Evolutionary conservation across 129 eudicot genomes (phyloP).

Genomic region (Saussurea involucrata): DNA sequence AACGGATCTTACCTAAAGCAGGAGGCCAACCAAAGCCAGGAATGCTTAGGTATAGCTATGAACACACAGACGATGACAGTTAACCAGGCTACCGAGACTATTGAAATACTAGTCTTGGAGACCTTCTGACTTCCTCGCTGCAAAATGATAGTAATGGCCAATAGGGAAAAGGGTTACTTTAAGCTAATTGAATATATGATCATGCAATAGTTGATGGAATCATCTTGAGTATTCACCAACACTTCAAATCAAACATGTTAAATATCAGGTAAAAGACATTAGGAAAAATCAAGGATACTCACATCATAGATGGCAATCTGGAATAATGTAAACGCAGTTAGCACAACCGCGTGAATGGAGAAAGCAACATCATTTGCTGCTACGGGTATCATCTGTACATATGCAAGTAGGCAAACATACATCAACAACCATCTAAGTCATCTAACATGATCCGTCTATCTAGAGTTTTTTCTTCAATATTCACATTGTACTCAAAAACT

Average conservation of each 20-base stretch:
- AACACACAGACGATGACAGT: constrained; percentile 71
- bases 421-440: background rate
- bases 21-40: constrained; percentile 92
- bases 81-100: constrained; percentile 68
- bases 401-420: constrained; percentile 18
- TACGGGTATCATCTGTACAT: constrained; percentile 89
- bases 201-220: background rate
- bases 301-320: constrained; percentile 92
- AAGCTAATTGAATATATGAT: background rate
- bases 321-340: constrained; percentile 76
- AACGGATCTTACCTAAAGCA: constrained; percentile 70
- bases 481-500: background rate
- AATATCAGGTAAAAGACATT: background rate
- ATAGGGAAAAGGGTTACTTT: background rate
- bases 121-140: constrained; percentile 91
- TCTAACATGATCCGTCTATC: background rate
- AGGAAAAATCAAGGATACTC: constrained; percentile 15
- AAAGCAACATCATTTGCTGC: constrained; percentile 98
- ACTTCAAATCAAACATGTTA: constrained; percentile 7
- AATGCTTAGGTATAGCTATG: constrained; percentile 65
- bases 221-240: background rate
- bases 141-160: background rate
- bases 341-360: constrained; percentile 82
- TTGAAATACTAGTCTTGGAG: constrained; percentile 55
- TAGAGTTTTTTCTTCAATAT: background rate